Conservation (phyloP, 106 monocot species). For the Phalaenopsis aphrodite region DNA sequence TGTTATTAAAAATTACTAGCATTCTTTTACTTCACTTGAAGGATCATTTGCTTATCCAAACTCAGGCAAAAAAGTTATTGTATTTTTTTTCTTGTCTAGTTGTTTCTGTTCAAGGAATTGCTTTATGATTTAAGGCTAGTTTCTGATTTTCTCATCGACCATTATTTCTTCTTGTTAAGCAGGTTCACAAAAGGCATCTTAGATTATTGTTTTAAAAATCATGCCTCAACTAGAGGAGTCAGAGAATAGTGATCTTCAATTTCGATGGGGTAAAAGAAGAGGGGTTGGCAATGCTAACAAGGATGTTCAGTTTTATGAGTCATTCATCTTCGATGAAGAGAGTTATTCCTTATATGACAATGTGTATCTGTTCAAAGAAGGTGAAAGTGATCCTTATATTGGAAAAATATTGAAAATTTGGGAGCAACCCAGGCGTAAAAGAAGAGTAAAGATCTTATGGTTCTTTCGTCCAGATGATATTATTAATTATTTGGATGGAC, state of each 20-base stretch:
- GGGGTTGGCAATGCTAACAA: slow-evolving; percentile 28
- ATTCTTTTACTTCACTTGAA: neutral
- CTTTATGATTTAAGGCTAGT: neutral
- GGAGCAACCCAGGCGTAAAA: slow-evolving; percentile 44
- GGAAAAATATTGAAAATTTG: slow-evolving; percentile 80
- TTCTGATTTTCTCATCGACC: neutral
- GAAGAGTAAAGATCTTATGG: slow-evolving; percentile 62
- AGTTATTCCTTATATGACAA: slow-evolving; percentile 59
- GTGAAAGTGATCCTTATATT: slow-evolving; percentile 39
- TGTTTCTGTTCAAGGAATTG: neutral
- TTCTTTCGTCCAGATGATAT: slow-evolving; percentile 61
- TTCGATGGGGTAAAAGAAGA: slow-evolving; percentile 54
- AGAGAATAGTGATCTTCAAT: slow-evolving; percentile 20
- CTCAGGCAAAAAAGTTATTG: neutral
- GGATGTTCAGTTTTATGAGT: slow-evolving; percentile 52
- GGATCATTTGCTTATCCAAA: neutral
- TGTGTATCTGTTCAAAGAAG: slow-evolving; percentile 55
- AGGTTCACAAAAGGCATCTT: neutral
- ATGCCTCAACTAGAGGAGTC: slow-evolving; percentile 20
- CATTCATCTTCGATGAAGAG: slow-evolving; percentile 42
- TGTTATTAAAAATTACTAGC: neutral
- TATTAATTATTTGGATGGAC: slow-evolving; percentile 29
- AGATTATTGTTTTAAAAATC: neutral
- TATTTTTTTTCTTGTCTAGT: neutral
- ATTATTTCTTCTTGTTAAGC: neutral